These are phyloP conservation scores for Paracamarosporium sp. DNA, from an alignment of 2,329 filamentous ascomycete genomes.

Conservation along the genomic window DNA sequence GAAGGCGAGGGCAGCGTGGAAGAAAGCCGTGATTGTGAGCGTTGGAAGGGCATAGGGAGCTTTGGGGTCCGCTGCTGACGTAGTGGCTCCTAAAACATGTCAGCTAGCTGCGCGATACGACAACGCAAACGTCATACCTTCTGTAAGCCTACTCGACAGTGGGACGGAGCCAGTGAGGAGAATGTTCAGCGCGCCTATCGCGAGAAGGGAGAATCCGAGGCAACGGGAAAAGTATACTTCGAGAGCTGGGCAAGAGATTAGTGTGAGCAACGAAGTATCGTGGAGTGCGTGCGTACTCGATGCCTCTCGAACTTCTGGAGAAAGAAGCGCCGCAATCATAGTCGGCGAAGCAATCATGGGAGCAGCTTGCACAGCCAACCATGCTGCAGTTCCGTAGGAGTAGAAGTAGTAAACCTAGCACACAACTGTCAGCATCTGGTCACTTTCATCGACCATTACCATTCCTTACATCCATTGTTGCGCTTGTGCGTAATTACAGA, in stretches of 20 bases:
- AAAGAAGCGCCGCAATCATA: constrained; percentile 66
- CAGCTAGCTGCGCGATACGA: neutral
- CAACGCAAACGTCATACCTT: constrained; percentile 26
- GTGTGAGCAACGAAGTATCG: neutral
- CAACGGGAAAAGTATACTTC: constrained; percentile 77
- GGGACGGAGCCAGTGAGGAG: constrained; percentile 75
- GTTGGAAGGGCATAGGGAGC: constrained; percentile 65
- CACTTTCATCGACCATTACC: neutral
- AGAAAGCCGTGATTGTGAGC: constrained; percentile 69
- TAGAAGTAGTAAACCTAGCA: constrained; percentile 52
- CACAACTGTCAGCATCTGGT: constrained; percentile 20
- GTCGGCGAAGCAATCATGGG: constrained; percentile 66
- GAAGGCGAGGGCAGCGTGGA: constrained; percentile 66
- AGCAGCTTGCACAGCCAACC: constrained; percentile 53
- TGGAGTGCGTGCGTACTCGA: constrained; percentile 52
- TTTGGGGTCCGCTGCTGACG: constrained; percentile 44
- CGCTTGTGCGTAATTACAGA: neutral
- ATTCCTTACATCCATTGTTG: constrained; percentile 15
- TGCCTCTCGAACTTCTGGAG: constrained; percentile 62
- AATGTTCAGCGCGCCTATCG: constrained; percentile 68
- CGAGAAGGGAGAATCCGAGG: constrained; percentile 71
- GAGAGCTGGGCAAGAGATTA: constrained; percentile 55
- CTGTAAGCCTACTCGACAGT: constrained; percentile 58
- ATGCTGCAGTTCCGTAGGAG: constrained; percentile 52
- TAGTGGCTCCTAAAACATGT: constrained; percentile 37